Evolutionary conservation across 306 rosid species (phyloP), one percentile per base, ranked within the genome.

Genomic region (Medicago ruthenica): DNA sequence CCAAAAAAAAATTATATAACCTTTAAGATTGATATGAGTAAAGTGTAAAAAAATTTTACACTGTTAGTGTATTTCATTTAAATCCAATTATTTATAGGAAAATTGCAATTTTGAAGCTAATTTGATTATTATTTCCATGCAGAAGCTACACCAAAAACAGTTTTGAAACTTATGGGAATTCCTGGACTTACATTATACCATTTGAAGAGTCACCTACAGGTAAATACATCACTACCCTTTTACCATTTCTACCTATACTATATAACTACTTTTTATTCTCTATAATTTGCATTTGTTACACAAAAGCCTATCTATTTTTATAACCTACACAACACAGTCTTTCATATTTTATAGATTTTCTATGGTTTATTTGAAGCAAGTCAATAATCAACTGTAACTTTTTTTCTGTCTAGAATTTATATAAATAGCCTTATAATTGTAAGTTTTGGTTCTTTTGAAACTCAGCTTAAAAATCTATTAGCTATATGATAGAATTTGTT

Each of bases 101-200:
- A 31, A 27, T 53, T 44, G 4, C 21, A 15, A n/a, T 15, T 62
- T 79, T 60, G 15, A 77, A 70, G 40, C 42, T 83, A 65, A 67
- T 39, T 22, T 14, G 48, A 36, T 40, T 54, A 15, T 41, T 82
- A 17, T 73, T 79, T 7, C 21, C 59, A 54, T 80, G 89, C 85
- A 93, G 97, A 93, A 85, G 98, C 98, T 31, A 93, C 98, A 42
- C 98, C 97, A 45, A 89, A 93, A 85, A 89, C 93, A 20, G 97
- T 90, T 14, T 81, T 93, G 95, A 90, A 93, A 84, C 87, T 90
- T 42, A 89, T 93, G 97, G 90, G 93, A 59, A 89, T 93, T 70
- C 87, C 88, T 31, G 98, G 98, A 62, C 97, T 93, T 79, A 90
- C 92, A 31, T 81, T 93, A 47, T 93, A 93, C 84, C 97, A 93